phyloP scores from a whole-genome alignment of 2,329 filamentous ascomycete species.

The Emergomyces pasteurianus region DNA sequence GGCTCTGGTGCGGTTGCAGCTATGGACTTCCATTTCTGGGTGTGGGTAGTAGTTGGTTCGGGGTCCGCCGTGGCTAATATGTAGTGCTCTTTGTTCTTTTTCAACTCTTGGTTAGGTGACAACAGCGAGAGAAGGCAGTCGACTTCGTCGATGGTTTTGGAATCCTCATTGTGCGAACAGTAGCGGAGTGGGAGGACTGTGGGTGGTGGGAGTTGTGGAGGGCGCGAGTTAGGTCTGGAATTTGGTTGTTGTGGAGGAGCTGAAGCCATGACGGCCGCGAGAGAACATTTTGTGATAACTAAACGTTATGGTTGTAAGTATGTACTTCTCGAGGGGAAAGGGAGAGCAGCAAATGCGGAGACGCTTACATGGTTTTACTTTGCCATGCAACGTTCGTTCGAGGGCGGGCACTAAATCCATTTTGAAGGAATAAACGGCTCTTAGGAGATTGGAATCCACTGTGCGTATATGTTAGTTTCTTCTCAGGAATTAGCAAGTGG shows the following conservation, averaged over 20 bases:
- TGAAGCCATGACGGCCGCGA: constrained; percentile 31
- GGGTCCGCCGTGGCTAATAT: constrained; percentile 34
- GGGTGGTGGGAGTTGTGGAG: constrained; percentile 34
- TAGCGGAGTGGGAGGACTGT: constrained; percentile 35
- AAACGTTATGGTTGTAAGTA: constrained; percentile 17
- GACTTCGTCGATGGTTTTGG: constrained; percentile 31
- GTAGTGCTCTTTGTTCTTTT: constrained; percentile 38
- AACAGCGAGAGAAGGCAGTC: constrained; percentile 35
- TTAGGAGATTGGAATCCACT: constrained; percentile 77
- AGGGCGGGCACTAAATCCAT: constrained; percentile 75
- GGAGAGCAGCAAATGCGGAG: background rate
- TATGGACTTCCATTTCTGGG: constrained; percentile 11
- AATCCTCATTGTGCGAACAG: constrained; percentile 35
- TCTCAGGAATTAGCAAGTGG: background rate
- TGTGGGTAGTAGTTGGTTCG: background rate
- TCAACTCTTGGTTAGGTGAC: constrained; percentile 24
- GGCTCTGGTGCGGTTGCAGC: constrained; percentile 10
- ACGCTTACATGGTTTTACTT: constrained; percentile 64
- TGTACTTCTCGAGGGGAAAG: background rate
- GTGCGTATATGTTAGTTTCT: constrained; percentile 1
- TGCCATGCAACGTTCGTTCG: constrained; percentile 72
- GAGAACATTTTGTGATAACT: constrained; percentile 61
- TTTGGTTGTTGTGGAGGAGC: constrained; percentile 28
- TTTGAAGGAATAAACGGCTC: constrained; percentile 69
- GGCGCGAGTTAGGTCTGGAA: constrained; percentile 29